Evolutionary conservation across 2,329 filamentous ascomycete genomes (phyloP).

Genomic region (Pseudogymnoascus sp.): DNA sequence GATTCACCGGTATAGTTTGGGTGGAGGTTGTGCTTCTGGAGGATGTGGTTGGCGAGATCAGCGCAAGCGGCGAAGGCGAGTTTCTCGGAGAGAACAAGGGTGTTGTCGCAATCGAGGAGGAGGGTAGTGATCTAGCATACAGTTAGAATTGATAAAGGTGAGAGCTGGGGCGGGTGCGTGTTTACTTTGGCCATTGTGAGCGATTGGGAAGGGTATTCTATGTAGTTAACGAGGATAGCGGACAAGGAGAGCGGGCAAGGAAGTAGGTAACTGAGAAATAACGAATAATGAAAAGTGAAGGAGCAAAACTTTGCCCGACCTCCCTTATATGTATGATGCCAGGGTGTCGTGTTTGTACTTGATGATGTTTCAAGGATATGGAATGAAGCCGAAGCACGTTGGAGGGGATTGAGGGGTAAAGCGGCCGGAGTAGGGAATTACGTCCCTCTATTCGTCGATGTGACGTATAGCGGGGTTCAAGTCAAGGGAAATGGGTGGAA

Average conservation of each 20-base stretch:
- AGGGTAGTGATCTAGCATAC: slow-evolving; percentile 53
- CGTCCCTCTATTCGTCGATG: too few species aligned
- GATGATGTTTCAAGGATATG: neutral
- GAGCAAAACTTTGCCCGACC: neutral
- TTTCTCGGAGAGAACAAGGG: slow-evolving; percentile 83
- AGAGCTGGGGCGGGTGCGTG: neutral
- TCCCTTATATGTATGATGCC: neutral
- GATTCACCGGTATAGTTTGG: slow-evolving; percentile 67
- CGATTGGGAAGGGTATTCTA: neutral
- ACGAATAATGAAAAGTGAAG: neutral
- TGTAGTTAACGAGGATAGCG: neutral
- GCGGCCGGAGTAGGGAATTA: too few species aligned
- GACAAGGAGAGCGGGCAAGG: neutral
- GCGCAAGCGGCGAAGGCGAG: slow-evolving; percentile 88
- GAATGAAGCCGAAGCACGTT: neutral
- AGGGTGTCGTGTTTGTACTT: neutral
- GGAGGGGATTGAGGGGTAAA: neutral
- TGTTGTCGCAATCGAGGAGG: slow-evolving; percentile 81
- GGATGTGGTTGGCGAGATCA: slow-evolving; percentile 79
- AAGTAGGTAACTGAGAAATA: neutral
- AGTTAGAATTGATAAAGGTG: neutral
- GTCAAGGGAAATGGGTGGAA: too few species aligned
- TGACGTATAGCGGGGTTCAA: too few species aligned
- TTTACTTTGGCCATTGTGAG: neutral
- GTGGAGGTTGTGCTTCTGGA: slow-evolving; percentile 54